phyloP scores from a whole-genome alignment of 805 yeast species.

The Saccharomyces paradoxus region DNA sequence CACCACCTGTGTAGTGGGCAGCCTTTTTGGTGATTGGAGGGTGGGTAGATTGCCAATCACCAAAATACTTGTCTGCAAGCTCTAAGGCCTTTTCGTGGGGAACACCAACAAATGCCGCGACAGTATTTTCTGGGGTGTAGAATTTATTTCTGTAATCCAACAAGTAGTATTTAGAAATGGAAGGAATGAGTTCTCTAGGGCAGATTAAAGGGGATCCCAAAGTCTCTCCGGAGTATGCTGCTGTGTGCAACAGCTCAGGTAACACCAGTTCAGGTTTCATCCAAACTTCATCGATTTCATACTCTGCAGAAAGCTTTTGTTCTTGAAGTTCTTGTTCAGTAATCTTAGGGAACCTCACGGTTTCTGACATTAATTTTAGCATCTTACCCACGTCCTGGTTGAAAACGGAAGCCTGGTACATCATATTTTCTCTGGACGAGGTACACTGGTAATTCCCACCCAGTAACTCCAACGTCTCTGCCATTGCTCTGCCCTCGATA shows the following conservation, averaged over 20 bases:
- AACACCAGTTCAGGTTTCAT: constrained; percentile 74
- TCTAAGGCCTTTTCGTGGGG: constrained; percentile 59
- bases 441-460: constrained; percentile 96
- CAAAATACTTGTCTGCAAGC: constrained; percentile 55
- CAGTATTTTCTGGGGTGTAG: constrained; percentile 72
- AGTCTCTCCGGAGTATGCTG: constrained; percentile 65
- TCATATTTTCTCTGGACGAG: constrained; percentile 81
- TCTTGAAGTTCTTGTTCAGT: constrained; percentile 64
- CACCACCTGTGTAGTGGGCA: constrained; percentile 56
- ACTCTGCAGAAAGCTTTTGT: constrained; percentile 63
- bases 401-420: constrained; percentile 93
- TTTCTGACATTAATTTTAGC: constrained; percentile 68
- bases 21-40: constrained; percentile 26
- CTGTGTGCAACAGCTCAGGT: constrained; percentile 83
- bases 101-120: constrained; percentile 83
- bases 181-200: constrained; percentile 58
- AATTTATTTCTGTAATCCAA: constrained; percentile 53
- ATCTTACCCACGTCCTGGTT: constrained; percentile 73
- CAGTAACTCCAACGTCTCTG: constrained; percentile 61
- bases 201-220: constrained; percentile 82
- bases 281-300: constrained; percentile 77
- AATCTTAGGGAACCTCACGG: constrained; percentile 63
- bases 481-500: constrained; percentile 58
- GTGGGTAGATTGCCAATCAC: constrained; percentile 41
- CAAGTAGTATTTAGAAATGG: constrained; percentile 46